Evolutionary conservation across 129 eudicot species (phyloP).

Genomic region (Flaveria sonorensis): DNA sequence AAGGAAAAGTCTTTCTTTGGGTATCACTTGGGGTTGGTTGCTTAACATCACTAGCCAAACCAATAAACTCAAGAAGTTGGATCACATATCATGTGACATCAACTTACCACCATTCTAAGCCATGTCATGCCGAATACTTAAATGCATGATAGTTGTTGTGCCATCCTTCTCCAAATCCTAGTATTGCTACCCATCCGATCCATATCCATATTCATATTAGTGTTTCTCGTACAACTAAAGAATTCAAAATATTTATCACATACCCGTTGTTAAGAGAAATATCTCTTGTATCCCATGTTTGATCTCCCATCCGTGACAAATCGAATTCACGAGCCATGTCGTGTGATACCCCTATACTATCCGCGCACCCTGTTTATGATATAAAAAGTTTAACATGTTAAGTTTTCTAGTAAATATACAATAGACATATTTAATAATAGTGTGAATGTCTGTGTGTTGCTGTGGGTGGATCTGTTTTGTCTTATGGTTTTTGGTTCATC

Average conservation of each 20-base stretch:
- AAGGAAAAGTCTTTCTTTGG: neutral
- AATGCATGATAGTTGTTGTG: slow-evolving; percentile 6
- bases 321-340: slow-evolving; percentile 75
- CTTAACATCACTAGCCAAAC: slow-evolving; percentile 14
- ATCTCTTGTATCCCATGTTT: slow-evolving; percentile 65
- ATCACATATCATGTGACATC: neutral
- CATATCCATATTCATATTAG: neutral
- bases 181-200: neutral
- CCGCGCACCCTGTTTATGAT: slow-evolving; percentile 57
- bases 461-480: too few species aligned
- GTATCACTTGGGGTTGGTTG: neutral
- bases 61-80: neutral
- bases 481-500: too few species aligned
- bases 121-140: slow-evolving; percentile 9
- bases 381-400: neutral
- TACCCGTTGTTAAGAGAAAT: slow-evolving; percentile 68
- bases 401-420: neutral
- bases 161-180: slow-evolving; percentile 15
- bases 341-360: slow-evolving; percentile 58
- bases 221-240: neutral
- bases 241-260: neutral
- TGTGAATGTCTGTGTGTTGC: too few species aligned
- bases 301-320: slow-evolving; percentile 69
- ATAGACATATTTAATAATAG: too few species aligned
- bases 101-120: slow-evolving; percentile 8